Evolutionary conservation across 441 rosid genomes (phyloP), one percentile per base, ranked within the genome.

Genomic region (Bocquillonia castaneifolia): DNA sequence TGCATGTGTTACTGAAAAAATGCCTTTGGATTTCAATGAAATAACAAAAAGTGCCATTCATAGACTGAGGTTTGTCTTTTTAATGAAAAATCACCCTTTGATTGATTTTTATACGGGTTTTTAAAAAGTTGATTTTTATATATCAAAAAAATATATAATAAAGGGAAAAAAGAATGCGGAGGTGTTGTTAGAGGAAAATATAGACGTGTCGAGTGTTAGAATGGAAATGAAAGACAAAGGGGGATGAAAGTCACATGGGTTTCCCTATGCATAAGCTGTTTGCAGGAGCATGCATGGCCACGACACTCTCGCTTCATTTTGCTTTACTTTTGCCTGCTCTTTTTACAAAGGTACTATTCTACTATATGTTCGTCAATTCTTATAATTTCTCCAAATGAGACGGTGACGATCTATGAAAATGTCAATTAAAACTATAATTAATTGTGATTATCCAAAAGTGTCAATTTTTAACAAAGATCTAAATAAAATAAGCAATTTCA

Each of bases 231-330:
- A n/a, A 48, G 79, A 76, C 80, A 78, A 74, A 79, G 53, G 64
- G 47, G 56, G 79, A 34, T 74, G 39, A 44, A 26, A 13, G 37
- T 69, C 82, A 74, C 87, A 65, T 83, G 83, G 78, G 78, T n/a
- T 69, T 72, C 50, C 37, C 58, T 69, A 5, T 40, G 13, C 72
- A 10, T 3, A 10, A 9, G 26, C 59, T 31, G 22, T 20, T 10
- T 44, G 63, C 66, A 23, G 15, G 44, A 52, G 26, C 59, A 57
- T 36, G 64, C 63, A 59, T 44, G 60, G 8, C 63, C 20, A 34
- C 51, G 68, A 15, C 65, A 26, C 52, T 53, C 45, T 10, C 53
- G 8, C 26, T 39, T 54, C 39, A 12, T 39, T n/a, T 0, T 61
- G 59, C n/a, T 20, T 7, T 22, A 52, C 61, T 23, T 53, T 64